phyloP scores from a whole-genome alignment of 345 rosid genomes.

The Camelina laxa region DNA sequence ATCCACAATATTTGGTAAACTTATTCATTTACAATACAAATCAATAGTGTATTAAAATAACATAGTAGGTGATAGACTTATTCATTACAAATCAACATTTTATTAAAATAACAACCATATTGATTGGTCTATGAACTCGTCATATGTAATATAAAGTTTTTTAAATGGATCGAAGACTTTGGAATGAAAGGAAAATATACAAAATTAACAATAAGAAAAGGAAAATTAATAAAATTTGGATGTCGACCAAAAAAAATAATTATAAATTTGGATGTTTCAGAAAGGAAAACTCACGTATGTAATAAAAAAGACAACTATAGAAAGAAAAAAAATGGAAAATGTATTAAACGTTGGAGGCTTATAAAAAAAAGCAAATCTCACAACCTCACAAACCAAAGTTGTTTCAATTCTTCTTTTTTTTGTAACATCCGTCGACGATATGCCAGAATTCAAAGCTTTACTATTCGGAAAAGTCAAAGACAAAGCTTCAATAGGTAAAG shows the following conservation, averaged over 20 bases:
- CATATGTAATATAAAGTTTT: not conserved
- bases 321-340: not conserved
- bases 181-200: not conserved
- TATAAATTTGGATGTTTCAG: not conserved
- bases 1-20: too few species aligned
- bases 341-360: not conserved
- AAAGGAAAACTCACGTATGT: constrained; percentile 1
- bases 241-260: not conserved
- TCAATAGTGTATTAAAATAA: not conserved
- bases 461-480: constrained; percentile 71
- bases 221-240: not conserved
- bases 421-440: not conserved
- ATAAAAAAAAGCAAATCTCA: constrained; percentile 19
- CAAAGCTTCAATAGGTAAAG: constrained; percentile 78
- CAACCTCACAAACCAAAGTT: not conserved
- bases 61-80: not conserved
- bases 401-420: not conserved
- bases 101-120: not conserved
- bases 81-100: constrained; percentile 1
- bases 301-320: not conserved
- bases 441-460: constrained; percentile 47
- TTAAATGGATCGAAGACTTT: constrained; percentile 12
- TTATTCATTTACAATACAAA: not conserved
- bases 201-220: not conserved
- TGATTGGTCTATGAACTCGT: constrained; percentile 23